phyloP scores from a whole-genome alignment of 768 basidiomycete genomes.

The Sarcodon sp. region DNA sequence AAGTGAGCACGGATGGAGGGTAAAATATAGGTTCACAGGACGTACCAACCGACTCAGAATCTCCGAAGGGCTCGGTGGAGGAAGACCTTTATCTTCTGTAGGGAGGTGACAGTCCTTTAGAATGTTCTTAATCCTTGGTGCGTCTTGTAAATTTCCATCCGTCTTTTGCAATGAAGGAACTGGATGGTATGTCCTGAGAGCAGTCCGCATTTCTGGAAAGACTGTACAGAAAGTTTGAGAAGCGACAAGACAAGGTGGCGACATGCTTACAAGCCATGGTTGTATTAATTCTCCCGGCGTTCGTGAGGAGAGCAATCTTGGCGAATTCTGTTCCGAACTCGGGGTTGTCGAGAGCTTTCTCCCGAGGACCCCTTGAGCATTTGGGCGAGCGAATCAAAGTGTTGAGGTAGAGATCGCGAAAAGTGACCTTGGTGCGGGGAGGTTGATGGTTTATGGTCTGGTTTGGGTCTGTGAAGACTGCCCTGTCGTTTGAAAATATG shows the following conservation, averaged over 20 bases:
- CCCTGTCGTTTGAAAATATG: constrained; percentile 30
- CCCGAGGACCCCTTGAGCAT: constrained; percentile 57
- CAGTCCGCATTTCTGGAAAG: constrained; percentile 72
- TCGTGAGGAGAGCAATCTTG: constrained; percentile 63
- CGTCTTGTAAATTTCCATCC: constrained; percentile 62
- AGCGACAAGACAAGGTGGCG: neutral
- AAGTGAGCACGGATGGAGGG: constrained; percentile 2
- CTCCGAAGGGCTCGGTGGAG: constrained; percentile 39
- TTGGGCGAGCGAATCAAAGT: constrained; percentile 42
- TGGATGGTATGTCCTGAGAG: constrained; percentile 67
- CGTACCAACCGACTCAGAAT: constrained; percentile 42
- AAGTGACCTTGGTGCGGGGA: constrained; percentile 22
- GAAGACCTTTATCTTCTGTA: constrained; percentile 27
- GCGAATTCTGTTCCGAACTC: constrained; percentile 55
- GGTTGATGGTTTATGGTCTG: constrained; percentile 24
- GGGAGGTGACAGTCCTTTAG: constrained; percentile 48
- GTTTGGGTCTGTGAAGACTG: constrained; percentile 53
- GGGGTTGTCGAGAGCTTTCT: constrained; percentile 52
- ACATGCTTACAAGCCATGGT: constrained; percentile 64
- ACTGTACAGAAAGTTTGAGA: constrained; percentile 24
- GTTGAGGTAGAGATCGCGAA: constrained; percentile 35
- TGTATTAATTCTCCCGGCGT: constrained; percentile 72
- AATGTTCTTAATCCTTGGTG: constrained; percentile 66
- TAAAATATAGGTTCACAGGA: constrained; percentile 6
- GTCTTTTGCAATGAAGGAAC: constrained; percentile 61